Conservation (phyloP, 2,329 filamentous ascomycete species). For the Colletotrichum sp. region DNA sequence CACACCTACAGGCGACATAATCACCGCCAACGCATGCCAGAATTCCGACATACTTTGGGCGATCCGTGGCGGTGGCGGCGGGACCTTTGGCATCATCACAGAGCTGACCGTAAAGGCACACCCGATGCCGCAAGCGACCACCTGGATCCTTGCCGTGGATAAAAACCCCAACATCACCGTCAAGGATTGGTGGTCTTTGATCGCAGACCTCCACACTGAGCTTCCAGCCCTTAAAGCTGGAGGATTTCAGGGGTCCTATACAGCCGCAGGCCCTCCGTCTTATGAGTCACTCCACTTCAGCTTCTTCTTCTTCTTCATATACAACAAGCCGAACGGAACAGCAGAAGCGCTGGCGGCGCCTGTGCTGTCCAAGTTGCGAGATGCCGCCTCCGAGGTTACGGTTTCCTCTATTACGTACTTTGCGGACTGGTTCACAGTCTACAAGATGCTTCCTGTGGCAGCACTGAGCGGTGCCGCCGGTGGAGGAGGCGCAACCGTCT, state of each 20-base stretch:
- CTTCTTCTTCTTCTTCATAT: background rate
- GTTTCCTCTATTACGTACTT: background rate
- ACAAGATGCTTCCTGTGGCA: background rate
- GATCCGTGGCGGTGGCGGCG: conserved; percentile 51
- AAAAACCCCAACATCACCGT: background rate
- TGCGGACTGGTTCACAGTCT: background rate
- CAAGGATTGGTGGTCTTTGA: background rate
- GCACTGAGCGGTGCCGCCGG: background rate
- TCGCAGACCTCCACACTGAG: background rate
- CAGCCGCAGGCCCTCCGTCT: background rate
- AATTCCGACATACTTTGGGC: conserved; percentile 60
- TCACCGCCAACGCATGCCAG: conserved; percentile 43
- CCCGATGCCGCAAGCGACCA: conserved; percentile 27
- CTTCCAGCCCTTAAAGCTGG: background rate
- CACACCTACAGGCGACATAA: conserved; percentile 42
- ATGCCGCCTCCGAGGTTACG: background rate
- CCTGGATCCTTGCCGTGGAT: background rate
- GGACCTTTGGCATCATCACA: conserved; percentile 54
- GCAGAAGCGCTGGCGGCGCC: background rate
- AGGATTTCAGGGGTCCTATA: background rate
- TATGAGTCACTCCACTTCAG: background rate
- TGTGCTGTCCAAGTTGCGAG: background rate
- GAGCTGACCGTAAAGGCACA: conserved; percentile 52
- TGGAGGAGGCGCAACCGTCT: background rate
- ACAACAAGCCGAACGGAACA: background rate